Conservation (phyloP, 495 filamentous ascomycete genomes). For the Xylaria palmicola region DNA sequence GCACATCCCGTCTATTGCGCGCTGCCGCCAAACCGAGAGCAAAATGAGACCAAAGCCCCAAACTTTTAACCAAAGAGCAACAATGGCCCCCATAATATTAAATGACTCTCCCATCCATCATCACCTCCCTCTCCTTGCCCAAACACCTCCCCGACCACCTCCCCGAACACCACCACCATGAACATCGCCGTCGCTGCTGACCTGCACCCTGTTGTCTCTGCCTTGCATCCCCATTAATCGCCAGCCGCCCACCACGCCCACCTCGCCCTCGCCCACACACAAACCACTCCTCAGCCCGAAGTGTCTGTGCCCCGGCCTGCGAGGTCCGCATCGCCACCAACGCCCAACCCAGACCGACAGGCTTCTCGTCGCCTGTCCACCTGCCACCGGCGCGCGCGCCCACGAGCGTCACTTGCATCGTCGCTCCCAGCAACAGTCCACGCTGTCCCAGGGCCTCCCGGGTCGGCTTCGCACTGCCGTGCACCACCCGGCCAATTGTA, state of each 20-base stretch:
- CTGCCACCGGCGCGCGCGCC: neutral
- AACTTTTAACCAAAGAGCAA: conserved; percentile 32
- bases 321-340: conserved; percentile 7
- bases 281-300: neutral
- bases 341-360: no score
- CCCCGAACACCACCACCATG: conserved; percentile 19
- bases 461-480: conserved; percentile 3
- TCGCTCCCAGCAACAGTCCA: neutral
- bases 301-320: neutral
- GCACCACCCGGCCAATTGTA: conserved; percentile 12
- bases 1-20: conserved; percentile 27
- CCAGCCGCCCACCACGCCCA: neutral
- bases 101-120: conserved; percentile 30
- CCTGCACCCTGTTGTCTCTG: conserved; percentile 8
- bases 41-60: conserved; percentile 35
- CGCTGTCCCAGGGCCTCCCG: neutral
- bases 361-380: no score
- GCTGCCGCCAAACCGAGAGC: conserved; percentile 24
- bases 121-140: no score
- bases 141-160: conserved; percentile 17
- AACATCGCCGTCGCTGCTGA: conserved; percentile 5
- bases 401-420: conserved; percentile 6
- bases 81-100: conserved; percentile 39
- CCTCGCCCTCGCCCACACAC: neutral
- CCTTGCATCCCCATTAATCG: conserved; percentile 16